These are phyloP conservation scores for Ambrosiella beaveri DNA, from an alignment of 2,329 filamentous ascomycete genomes.

Conservation along the genomic window DNA sequence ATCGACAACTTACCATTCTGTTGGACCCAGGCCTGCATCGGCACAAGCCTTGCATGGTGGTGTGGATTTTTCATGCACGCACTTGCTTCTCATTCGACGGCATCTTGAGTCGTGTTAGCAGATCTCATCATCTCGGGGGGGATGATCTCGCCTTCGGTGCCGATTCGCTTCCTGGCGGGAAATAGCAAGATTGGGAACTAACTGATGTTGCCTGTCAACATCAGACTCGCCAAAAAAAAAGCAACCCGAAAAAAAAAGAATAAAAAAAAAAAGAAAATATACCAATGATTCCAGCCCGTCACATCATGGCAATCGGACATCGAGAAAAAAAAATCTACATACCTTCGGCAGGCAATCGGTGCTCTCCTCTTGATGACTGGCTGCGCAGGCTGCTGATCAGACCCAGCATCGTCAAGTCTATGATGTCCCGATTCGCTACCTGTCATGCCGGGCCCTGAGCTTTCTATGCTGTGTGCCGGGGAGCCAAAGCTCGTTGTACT, in stretches of 20 bases:
- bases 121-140: slow-evolving; percentile 5
- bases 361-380: slow-evolving; percentile 30
- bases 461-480: slow-evolving; percentile 2
- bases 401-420: background rate
- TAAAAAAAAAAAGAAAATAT: too few species aligned
- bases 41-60: slow-evolving; percentile 35
- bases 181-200: too few species aligned
- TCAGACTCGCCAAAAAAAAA: too few species aligned
- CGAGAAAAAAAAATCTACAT: slow-evolving; percentile 15
- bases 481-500: slow-evolving; percentile 3
- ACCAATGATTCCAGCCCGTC: too few species aligned
- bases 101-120: slow-evolving; percentile 21
- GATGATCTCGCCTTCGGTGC: background rate
- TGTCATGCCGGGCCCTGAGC: background rate
- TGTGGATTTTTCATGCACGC: slow-evolving; percentile 30
- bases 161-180: too few species aligned
- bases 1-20: slow-evolving; percentile 30
- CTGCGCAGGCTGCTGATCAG: background rate
- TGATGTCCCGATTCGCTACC: background rate
- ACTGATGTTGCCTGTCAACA: too few species aligned
- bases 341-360: slow-evolving; percentile 37
- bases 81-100: slow-evolving; percentile 39
- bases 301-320: background rate
- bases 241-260: too few species aligned
- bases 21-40: slow-evolving; percentile 29